Evolutionary conservation across 768 basidiomycete genomes (phyloP).

Genomic region (Scleroderma citrinum): DNA sequence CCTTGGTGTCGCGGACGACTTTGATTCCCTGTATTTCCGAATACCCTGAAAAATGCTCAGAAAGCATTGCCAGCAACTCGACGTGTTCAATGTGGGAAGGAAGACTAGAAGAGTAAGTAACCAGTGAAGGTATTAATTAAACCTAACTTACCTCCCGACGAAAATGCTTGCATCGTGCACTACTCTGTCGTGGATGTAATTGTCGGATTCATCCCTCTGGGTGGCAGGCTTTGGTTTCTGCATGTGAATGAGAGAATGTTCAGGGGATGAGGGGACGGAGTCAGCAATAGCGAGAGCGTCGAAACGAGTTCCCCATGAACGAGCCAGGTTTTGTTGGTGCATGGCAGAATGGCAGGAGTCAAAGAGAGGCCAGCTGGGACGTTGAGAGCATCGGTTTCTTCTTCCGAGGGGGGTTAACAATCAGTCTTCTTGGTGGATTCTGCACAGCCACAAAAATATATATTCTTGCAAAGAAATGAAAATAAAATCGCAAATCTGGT

Average conservation of each 20-base stretch:
- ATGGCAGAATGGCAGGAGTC: constrained; percentile 35
- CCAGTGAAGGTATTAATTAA: background rate
- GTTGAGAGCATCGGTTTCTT: too few species aligned
- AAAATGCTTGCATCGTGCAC: constrained; percentile 79
- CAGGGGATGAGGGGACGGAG: constrained; percentile 35
- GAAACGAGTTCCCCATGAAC: constrained; percentile 70
- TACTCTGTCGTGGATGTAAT: constrained; percentile 39
- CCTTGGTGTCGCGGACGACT: constrained; percentile 69
- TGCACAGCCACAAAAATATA: constrained; percentile 10
- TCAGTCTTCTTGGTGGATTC: constrained; percentile 24
- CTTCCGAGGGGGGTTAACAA: constrained; percentile 7
- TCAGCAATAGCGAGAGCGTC: constrained; percentile 54
- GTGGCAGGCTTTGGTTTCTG: constrained; percentile 10
- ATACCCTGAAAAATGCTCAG: constrained; percentile 62
- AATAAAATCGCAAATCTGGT: background rate
- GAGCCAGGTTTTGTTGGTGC: constrained; percentile 37
- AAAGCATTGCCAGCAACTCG: constrained; percentile 56
- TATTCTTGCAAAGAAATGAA: constrained; percentile 13
- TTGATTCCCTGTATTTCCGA: constrained; percentile 61
- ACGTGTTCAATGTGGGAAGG: constrained; percentile 61
- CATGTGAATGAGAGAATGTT: constrained; percentile 7
- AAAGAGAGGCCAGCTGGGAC: constrained; percentile 18
- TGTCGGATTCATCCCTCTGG: constrained; percentile 22
- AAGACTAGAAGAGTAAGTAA: constrained; percentile 41
- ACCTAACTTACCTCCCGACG: constrained; percentile 68